Percentiles rank a stretch among this genome's conserved stretches.
Conservation (phyloP, 176 grass and related monocot species). For the Stipa capillata region DNA sequence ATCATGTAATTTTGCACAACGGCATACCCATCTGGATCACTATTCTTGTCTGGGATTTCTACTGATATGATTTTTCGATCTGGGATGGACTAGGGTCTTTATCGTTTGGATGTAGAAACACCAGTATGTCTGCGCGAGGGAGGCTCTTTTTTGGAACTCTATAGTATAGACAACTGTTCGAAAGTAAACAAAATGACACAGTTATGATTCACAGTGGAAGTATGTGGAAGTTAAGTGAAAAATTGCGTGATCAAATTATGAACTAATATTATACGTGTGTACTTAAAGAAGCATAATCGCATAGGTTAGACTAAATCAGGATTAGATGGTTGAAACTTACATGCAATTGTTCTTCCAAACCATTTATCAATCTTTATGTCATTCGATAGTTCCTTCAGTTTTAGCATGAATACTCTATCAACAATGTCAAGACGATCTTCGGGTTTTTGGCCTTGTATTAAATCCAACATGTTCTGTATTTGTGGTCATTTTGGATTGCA, state of each 20-base stretch:
- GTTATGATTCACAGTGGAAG: background rate
- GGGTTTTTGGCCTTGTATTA: background rate
- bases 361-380: background rate
- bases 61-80: constrained; percentile 21
- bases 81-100: background rate
- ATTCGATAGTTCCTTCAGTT: background rate
- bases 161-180: background rate
- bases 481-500: constrained; percentile 32
- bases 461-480: background rate
- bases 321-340: background rate
- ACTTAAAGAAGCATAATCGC: too few relatives aligned
- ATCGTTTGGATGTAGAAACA: background rate
- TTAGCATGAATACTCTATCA: constrained; percentile 19
- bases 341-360: background rate
- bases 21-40: background rate
- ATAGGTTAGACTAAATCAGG: background rate
- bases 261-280: too few relatives aligned
- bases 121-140: constrained; percentile 11
- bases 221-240: background rate
- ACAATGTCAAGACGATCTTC: constrained; percentile 12
- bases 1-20: constrained; percentile 32
- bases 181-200: background rate
- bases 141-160: constrained; percentile 6
- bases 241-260: too few relatives aligned
- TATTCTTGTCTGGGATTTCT: background rate